These are phyloP conservation scores for Arachnomyces sp. DNA, from an alignment of 2,329 filamentous ascomycete species.

Conservation along the genomic window DNA sequence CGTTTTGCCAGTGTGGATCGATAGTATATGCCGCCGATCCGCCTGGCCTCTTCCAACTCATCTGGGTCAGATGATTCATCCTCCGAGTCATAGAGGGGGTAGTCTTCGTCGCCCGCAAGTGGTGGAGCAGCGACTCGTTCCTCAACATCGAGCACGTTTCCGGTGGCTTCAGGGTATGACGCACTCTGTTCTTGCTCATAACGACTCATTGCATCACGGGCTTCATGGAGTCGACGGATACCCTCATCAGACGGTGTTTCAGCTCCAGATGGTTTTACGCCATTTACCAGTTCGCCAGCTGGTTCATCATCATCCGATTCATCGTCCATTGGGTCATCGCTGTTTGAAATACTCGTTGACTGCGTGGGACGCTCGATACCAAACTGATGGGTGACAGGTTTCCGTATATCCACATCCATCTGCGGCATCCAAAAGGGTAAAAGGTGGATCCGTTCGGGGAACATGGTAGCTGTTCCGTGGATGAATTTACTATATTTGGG, in stretches of 20 bases:
- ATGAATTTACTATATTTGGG: conserved; percentile 99
- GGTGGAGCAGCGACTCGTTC: conserved; percentile 65
- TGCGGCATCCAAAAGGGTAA: conserved; percentile 97
- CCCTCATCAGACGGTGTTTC: conserved; percentile 37
- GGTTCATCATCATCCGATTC: conserved; percentile 58
- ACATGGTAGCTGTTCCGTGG: conserved; percentile 81
- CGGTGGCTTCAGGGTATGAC: conserved; percentile 40
- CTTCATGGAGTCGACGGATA: conserved; percentile 42
- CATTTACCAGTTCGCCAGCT: conserved; percentile 9
- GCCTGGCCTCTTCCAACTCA: conserved; percentile 67
- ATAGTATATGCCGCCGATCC: conserved; percentile 70
- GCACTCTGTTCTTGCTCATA: conserved; percentile 44
- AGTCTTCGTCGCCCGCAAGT: conserved; percentile 58
- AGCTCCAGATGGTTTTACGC: conserved; percentile 18
- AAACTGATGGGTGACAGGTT: conserved; percentile 79
- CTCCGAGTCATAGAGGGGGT: conserved; percentile 84
- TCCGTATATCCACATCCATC: conserved; percentile 96
- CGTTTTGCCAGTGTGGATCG: conserved; percentile 52
- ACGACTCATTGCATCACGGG: conserved; percentile 44
- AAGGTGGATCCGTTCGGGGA: conserved; percentile 79
- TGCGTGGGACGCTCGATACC: conserved; percentile 76
- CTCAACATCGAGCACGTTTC: conserved; percentile 63
- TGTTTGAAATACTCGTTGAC: conserved; percentile 67
- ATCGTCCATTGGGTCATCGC: conserved; percentile 67
- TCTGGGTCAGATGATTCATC: conserved; percentile 72